Conservation (phyloP, 768 basidiomycete genomes). For the Boletus vinaceobasis region DNA sequence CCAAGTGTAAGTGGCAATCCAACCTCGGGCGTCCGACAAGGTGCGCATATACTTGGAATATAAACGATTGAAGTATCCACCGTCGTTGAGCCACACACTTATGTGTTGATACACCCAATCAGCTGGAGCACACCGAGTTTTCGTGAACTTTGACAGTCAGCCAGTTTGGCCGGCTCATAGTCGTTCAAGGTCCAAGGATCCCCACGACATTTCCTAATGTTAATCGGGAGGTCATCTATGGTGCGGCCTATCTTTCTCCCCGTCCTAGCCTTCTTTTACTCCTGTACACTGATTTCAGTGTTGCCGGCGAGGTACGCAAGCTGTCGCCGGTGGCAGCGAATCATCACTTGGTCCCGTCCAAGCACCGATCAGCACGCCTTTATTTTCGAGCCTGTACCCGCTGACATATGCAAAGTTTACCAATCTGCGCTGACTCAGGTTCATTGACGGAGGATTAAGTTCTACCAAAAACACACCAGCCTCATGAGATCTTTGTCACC, state of each 20-base stretch:
- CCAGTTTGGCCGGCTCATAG: not conserved
- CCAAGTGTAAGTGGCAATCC: not conserved
- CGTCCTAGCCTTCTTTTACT: not conserved
- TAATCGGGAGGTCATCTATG: not conserved
- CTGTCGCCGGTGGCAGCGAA: not conserved
- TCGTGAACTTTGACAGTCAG: too few relatives aligned
- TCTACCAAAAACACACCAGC: not conserved
- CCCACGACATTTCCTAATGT: not conserved
- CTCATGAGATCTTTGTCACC: not conserved
- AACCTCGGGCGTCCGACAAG: not conserved
- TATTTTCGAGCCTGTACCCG: not conserved
- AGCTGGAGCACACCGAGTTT: too few relatives aligned
- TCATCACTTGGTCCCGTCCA: not conserved
- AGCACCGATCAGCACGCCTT: not conserved
- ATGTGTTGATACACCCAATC: not conserved
- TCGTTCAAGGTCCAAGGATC: not conserved
- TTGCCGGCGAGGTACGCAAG: not conserved
- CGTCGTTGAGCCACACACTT: not conserved
- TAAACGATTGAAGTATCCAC: not conserved
- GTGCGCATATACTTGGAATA: not conserved
- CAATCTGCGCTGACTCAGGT: not conserved
- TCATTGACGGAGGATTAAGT: not conserved
- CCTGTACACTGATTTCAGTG: not conserved
- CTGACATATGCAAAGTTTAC: not conserved
- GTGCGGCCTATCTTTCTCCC: not conserved